Percentiles rank a stretch among this genome's conserved stretches.
phyloP scores from a whole-genome alignment of 352 stramenopile species.

The Aphanomyces stellatus region DNA sequence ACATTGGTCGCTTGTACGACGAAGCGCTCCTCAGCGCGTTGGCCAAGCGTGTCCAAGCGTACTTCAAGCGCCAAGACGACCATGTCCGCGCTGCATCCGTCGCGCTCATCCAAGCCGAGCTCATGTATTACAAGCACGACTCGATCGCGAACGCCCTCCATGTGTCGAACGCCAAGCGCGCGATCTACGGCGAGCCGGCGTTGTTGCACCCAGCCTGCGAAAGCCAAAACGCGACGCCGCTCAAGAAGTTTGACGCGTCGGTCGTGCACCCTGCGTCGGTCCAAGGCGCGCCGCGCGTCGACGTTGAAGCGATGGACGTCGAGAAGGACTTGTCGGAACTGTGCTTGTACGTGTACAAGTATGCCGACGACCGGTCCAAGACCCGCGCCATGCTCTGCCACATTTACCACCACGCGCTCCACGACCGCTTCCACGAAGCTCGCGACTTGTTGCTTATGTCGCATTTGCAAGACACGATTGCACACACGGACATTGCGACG shows the following conservation, averaged over 20 bases:
- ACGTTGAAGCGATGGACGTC: slow-evolving; percentile 42
- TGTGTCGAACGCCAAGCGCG: slow-evolving; percentile 69
- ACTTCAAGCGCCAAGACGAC: slow-evolving; percentile 82
- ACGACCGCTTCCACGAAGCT: slow-evolving; percentile 98
- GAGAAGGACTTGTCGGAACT: slow-evolving; percentile 84
- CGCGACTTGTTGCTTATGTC: slow-evolving; percentile 98
- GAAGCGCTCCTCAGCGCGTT: slow-evolving; percentile 87
- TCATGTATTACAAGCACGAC: slow-evolving; percentile 97
- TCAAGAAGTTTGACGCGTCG: slow-evolving; percentile 46
- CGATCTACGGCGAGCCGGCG: slow-evolving; percentile 74
- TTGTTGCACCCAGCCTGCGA: slow-evolving; percentile 86
- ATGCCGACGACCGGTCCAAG: slow-evolving; percentile 89
- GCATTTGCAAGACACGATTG: slow-evolving; percentile 96
- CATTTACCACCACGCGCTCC: slow-evolving; percentile 96
- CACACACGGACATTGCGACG: slow-evolving; percentile 86
- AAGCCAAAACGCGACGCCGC: slow-evolving; percentile 30
- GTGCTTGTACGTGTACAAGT: slow-evolving; percentile 90
- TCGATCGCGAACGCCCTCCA: slow-evolving; percentile 78
- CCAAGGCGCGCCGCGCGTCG: slow-evolving; percentile 60
- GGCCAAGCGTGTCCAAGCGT: slow-evolving; percentile 81
- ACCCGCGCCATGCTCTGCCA: slow-evolving; percentile 97
- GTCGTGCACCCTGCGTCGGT: slow-evolving; percentile 67
- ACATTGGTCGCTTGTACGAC: slow-evolving; percentile 90
- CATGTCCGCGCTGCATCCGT: slow-evolving; percentile 75
- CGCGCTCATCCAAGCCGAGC: slow-evolving; percentile 89